phyloP scores from a whole-genome alignment of 495 filamentous ascomycete species.

The Polyplosphaeria fusca region DNA sequence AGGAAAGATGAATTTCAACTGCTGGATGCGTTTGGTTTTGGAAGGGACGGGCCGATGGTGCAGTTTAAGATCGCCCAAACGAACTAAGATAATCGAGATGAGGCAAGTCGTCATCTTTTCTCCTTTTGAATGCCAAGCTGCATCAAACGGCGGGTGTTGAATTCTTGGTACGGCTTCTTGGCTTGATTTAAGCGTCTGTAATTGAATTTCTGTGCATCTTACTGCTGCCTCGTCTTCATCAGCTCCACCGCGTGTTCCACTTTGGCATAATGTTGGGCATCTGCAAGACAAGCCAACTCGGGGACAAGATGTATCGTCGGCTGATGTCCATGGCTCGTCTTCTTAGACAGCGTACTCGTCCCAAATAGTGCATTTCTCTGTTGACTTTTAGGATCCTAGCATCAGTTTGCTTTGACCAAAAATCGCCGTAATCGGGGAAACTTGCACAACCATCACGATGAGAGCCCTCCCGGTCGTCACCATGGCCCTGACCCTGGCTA shows the following conservation, averaged over 20 bases:
- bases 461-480: background rate
- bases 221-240: background rate
- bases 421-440: too few species aligned
- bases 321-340: too few species aligned
- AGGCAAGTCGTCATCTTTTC: background rate
- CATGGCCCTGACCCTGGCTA: background rate
- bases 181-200: background rate
- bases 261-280: too few species aligned
- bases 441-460: background rate
- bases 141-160: too few species aligned
- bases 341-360: too few species aligned
- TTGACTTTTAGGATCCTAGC: too few species aligned
- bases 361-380: too few species aligned
- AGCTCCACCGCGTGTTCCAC: too few species aligned
- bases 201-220: background rate
- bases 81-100: background rate
- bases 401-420: too few species aligned
- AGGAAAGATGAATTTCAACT: slow-evolving; percentile 27
- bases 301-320: too few species aligned
- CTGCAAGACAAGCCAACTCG: too few species aligned
- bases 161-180: too few species aligned
- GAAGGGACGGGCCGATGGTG: slow-evolving; percentile 23
- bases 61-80: slow-evolving; percentile 14
- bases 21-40: slow-evolving; percentile 22
- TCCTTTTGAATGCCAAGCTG: background rate